Conservation (phyloP, 2,329 filamentous ascomycete genomes). For the Westerdykella aurantiaca region DNA sequence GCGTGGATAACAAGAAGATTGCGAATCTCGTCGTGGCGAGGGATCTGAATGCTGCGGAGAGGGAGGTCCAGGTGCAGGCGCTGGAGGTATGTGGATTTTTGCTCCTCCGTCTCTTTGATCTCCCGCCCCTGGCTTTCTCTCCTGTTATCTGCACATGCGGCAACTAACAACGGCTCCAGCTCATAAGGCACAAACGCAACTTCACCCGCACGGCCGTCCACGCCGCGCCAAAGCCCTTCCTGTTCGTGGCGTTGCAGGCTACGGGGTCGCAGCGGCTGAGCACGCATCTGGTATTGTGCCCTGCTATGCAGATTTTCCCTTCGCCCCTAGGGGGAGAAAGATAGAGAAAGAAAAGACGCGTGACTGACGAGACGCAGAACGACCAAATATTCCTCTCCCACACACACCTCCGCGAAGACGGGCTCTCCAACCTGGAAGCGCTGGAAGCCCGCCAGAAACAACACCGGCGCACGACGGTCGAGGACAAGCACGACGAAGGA, state of each 20-base stretch:
- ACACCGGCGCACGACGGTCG: conserved; percentile 3
- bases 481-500: no score
- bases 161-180: conserved; percentile 46
- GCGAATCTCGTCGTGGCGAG: conserved; percentile 79
- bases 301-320: not conserved
- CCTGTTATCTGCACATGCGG: not conserved
- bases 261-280: conserved; percentile 35
- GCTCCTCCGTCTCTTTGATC: not conserved
- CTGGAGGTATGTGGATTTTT: conserved; percentile 45
- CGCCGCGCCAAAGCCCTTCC: conserved; percentile 67
- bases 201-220: conserved; percentile 70
- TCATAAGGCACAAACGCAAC: conserved; percentile 73
- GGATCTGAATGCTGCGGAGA: conserved; percentile 68
- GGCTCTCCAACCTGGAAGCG: conserved; percentile 70
- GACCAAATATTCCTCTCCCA: conserved; percentile 87
- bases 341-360: not conserved
- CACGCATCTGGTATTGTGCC: conserved; percentile 37
- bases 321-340: conserved; percentile 14
- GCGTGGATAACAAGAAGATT: conserved; percentile 52
- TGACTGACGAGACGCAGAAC: conserved; percentile 57
- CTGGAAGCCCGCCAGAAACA: conserved; percentile 4
- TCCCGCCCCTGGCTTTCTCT: not conserved
- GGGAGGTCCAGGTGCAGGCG: conserved; percentile 75
- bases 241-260: conserved; percentile 70
- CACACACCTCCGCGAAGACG: conserved; percentile 67